Conservation (phyloP, 805 yeast species). For the Kurtzmaniella fragi region DNA sequence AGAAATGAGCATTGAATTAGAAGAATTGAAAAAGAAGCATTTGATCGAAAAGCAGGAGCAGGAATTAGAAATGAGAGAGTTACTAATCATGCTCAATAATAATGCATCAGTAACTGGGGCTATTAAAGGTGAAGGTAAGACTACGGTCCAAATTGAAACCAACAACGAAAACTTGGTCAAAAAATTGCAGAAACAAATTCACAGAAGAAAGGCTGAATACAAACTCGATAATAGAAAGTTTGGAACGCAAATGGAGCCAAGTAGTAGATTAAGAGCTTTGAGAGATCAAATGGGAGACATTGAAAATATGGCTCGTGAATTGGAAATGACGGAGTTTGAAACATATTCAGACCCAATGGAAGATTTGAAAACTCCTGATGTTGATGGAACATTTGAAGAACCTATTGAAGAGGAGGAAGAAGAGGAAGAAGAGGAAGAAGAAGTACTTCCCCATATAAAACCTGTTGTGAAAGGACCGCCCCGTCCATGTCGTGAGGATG, state of each 20-base stretch:
- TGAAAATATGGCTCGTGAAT: conserved; percentile 77
- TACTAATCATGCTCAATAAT: conserved; percentile 58
- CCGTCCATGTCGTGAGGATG: conserved; percentile 43
- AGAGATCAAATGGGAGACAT: conserved; percentile 82
- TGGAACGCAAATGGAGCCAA: conserved; percentile 66
- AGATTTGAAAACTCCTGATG: conserved; percentile 2
- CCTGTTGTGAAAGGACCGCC: conserved; percentile 28
- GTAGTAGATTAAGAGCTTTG: conserved; percentile 64
- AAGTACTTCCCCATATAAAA: conserved; percentile 9
- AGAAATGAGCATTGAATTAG: conserved; percentile 55
- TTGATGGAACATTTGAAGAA: conserved; percentile 2
- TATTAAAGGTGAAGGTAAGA: conserved; percentile 25
- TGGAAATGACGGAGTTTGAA: conserved; percentile 81
- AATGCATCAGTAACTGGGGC: conserved; percentile 17
- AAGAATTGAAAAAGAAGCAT: conserved; percentile 55
- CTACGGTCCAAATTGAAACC: conserved; percentile 31
- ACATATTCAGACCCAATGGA: conserved; percentile 17
- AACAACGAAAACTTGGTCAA: conserved; percentile 32
- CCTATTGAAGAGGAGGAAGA: conserved; percentile 4
- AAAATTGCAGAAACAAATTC: conserved; percentile 41
- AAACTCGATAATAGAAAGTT: conserved; percentile 41
- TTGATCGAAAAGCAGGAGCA: conserved; percentile 68
- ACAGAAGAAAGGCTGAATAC: conserved; percentile 42
- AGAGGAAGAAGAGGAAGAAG: conserved; percentile 12
- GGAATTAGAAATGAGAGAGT: conserved; percentile 72